Base-by-base conservation (phyloP, 2,329 filamentous ascomycete species). In the Onygenales sp. region DNA sequence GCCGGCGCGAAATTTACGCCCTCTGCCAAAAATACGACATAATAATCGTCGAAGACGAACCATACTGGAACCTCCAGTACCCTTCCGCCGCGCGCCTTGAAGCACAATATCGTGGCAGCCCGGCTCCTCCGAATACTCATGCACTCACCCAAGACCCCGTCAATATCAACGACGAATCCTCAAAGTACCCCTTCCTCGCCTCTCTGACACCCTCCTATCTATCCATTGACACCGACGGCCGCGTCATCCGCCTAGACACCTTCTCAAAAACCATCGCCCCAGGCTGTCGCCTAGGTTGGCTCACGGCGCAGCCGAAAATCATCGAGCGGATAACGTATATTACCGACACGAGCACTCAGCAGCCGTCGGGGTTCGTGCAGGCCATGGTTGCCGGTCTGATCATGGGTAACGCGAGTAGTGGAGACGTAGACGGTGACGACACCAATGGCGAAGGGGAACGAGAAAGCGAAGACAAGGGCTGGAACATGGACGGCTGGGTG, bases 1-100 rank as follows among this genome's bases (percentile, higher is more conserved):
- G 92, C 42, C 81, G 88, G 53, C 86, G 81, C 62, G 83, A 90
- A 50, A 79, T 96, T 32, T 96, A 96, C 66, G 81, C 78, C 14
- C 67, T 96, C 11, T 93, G 87, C 71, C 83, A 83, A 66, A 81
- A 85, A 66, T 95, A 89, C 72, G 90, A 96, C 68, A 80, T 96
- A 58, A 81, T 96, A 63, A 95, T 96, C 59, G 74, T 94, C 57
- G 92, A 97, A 69, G 92, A 97, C 63, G 91, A 96, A 58, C 92
- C 92, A 5, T 96, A 96, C 74, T 96, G 89, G 88, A 92, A 93
- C 68, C 77, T 97, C 7, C 92, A 96, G 67, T 96, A 82, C 69
- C 89, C 89, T 0, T 87, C 87, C 0, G 47, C 47, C 2, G 84
- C 87, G 0, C 79, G 74, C 7, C 65, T 74, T 51, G 63, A 70